Conservation (phyloP, 2,329 filamentous ascomycete species). For the Monascus ruber region DNA sequence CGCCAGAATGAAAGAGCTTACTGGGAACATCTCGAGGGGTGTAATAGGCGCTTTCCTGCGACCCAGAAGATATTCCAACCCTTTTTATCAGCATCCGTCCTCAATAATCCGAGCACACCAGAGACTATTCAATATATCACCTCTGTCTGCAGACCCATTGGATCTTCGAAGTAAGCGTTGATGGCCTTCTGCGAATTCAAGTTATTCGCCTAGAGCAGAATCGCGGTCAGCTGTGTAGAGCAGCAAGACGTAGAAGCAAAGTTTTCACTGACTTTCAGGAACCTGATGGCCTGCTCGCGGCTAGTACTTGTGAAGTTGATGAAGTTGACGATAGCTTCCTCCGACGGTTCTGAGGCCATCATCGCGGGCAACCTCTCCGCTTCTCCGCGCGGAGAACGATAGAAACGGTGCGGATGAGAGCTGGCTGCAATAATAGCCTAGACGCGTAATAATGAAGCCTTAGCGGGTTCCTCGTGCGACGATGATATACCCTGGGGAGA, state of each 20-base stretch:
- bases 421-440: background rate
- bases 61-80: background rate
- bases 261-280: conserved; percentile 25
- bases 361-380: conserved; percentile 1
- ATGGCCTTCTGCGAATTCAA: conserved; percentile 34
- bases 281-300: conserved; percentile 28
- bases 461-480: no score
- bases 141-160: conserved; percentile 21
- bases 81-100: background rate
- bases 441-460: no score
- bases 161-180: conserved; percentile 39
- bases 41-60: background rate
- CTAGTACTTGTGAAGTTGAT: conserved; percentile 30
- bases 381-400: background rate
- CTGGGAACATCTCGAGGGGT: background rate
- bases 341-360: conserved; percentile 28
- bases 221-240: background rate
- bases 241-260: background rate
- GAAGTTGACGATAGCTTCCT: conserved; percentile 31
- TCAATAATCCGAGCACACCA: background rate
- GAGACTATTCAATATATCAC: conserved; percentile 10
- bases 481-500: no score
- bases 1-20: background rate
- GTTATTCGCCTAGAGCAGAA: conserved; percentile 29
- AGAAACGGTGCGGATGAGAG: background rate